Base-by-base conservation (phyloP, 306 rosid genomes). In the Cicer yamashitae region DNA sequence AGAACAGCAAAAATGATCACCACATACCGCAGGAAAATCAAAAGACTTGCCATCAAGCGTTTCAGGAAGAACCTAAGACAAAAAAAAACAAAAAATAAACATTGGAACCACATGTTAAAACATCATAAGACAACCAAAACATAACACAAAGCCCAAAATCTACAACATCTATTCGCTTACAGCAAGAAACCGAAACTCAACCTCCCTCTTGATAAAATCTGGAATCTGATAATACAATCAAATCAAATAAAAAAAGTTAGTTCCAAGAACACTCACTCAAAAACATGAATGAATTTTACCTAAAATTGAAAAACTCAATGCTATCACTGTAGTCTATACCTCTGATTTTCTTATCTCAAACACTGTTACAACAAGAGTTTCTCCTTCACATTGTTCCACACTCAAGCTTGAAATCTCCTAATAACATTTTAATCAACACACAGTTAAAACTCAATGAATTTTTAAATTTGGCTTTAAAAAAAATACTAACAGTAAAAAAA, bases 331-430 rank as follows among this genome's bases (percentile, higher is more conserved):
- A 30, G 37, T 30, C 37, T 30, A 3, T 83, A 94, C 98, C 93
- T 91, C 97, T 0, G 90, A 87, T 80, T 89, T 94, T 84, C 79
- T 80, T 71, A 91, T 91, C 81, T 94, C 90, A 71, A 94, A 94
- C 9, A 90, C 87, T 4, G 98, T 87, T 15, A 91, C 86, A 37
- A 90, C 74, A 73, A 94, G 91, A 54, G 79, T 86, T 85, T 94
- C 98, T 52, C 85, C 96, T 48, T 84, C 92, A 83, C 78, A 87
- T 56, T 87, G 89, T 83, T 94, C 97, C 66, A 89, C 97, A 69
- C 96, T 91, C 83, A 94, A 89, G 80, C 97, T 91, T 38, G 98
- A 90, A 73, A 94, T 90, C 71, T 94, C 98, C 96, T 94, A 85
- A 77, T 71, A 78, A 75, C 1, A 57, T 45, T 39, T 73, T 45